phyloP scores from a whole-genome alignment of 768 basidiomycete species.

The Suillus discolor region DNA sequence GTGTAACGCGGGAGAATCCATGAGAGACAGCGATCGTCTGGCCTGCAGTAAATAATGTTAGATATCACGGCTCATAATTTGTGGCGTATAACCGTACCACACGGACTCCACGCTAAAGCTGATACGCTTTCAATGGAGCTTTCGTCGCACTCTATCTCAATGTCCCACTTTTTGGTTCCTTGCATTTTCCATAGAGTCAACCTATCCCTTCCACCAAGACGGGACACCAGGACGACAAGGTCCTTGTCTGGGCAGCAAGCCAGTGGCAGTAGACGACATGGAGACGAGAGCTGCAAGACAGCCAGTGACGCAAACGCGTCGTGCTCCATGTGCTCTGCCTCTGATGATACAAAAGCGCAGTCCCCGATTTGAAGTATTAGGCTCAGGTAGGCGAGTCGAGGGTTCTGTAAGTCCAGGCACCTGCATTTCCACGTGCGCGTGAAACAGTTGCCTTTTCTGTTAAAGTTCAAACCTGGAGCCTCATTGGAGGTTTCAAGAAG shows the following conservation, averaged over 20 bases:
- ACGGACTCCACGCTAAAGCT: constrained; percentile 79
- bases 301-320: constrained; percentile 59
- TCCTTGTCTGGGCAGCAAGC: constrained; percentile 90
- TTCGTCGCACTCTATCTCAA: constrained; percentile 58
- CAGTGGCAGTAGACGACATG: constrained; percentile 58
- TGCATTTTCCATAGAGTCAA: constrained; percentile 82
- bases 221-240: constrained; percentile 66
- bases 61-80: not conserved
- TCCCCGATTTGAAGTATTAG: no score
- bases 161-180: constrained; percentile 82
- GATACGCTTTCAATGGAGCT: constrained; percentile 51
- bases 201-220: constrained; percentile 66
- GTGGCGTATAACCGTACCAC: constrained; percentile 49
- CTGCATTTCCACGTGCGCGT: not conserved
- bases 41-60: constrained; percentile 38
- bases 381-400: no score
- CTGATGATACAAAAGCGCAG: not conserved
- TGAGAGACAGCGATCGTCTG: constrained; percentile 74
- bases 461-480: no score
- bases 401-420: no score
- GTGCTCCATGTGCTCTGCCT: constrained; percentile 35
- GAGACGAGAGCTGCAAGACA: constrained; percentile 54
- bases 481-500: no score
- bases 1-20: constrained; percentile 64
- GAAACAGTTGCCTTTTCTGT: not conserved